Base-by-base conservation (phyloP, 2,329 filamentous ascomycete genomes). In the Arthrobotrys megalospora region DNA sequence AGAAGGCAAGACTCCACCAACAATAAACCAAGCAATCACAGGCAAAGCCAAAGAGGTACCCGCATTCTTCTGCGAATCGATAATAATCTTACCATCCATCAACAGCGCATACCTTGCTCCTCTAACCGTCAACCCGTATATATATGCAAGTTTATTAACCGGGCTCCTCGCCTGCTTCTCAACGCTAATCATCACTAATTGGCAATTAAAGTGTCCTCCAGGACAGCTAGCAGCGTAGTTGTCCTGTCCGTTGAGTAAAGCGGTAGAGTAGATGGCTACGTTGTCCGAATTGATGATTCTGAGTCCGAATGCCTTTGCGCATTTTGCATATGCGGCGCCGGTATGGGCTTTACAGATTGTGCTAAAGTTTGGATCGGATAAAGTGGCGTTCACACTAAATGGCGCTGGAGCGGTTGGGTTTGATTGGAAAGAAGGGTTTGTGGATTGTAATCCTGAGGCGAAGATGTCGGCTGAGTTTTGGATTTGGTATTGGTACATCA, bases 41-140 rank as follows among this genome's bases (percentile, higher is more conserved):
- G 67, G 67, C 8, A 70, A 53, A 1, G 67, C 67, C 19, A 70
- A 45, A n/a, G 38, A 36, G 1, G 67, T 70, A 2, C 67, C 67
- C n/a, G 67, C 67, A 53, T 70, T 70, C 24, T 60, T 14, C 45
- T 70, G 53, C 19, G 67, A 70, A 52, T 70, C 67, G 14, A 70
- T 63, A 32, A 70, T 63, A 14, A 63, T 55, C 38, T 70, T 70
- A 3, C 53, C 53, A 43, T 63, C 67, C 16, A 70, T 28, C 21
- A 52, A n/a, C 8, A 70, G 47, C 4, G 50, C 55, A 52, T 70
- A 63, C 45, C 53, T 70, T 5, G 67, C 41, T 7, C 67, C 55
- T 11, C 45, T 62, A 21, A 43, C 53, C 45, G 67, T 70, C 53
- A 70, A 38, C 16, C 53, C 67, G n/a, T 63, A 32, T 11, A 70